Evolutionary conservation across 805 yeast genomes (phyloP), one percentile per base, ranked within the genome.

Genomic region (Nakazawaea wickerhamii): DNA sequence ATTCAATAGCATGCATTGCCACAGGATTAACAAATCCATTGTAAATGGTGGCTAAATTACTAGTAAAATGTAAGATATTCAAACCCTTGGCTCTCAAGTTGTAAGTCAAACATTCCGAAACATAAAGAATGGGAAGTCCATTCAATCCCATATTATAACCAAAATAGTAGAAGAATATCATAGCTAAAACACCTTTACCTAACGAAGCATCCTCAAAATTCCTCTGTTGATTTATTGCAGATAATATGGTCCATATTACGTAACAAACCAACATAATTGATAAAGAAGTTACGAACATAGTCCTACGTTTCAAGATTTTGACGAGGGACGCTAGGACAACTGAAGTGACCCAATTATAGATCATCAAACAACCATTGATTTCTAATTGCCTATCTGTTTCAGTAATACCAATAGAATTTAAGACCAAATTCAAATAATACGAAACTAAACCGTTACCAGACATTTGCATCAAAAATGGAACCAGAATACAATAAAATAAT

Each of bases 371-470:
- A 38, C 73, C 78, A 54, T 75, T 76, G 54, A 75, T 71, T 44
- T 68, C 55, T 40, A 75, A 65, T 55, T 77, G 75, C 38, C 59
- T 55, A 28, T 56, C 55, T 17, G 67, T 58, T 8, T 61, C 63
- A 38, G 75, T 73, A 51, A 75, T 69, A 44, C 82, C 81, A 54
- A 77, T 73, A 13, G 77, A 65, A 45, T 57, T 53, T 48, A 77
- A 65, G 17, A 74, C 79, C 51, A 64, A 63, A 39, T 63, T 61
- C 48, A 75, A 59, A 55, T 74, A 74, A 63, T 72, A 74, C 4
- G 76, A 68, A 21, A 73, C 73, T 46, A 74, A 58, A 44, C 75
- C 76, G 50, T 71, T 73, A 52, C 80, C 80, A 14, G 76, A 68
- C 32, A 70, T 52, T 51, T 71, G 77, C 70, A 62, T 63, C 47